These are phyloP conservation scores for Neonectria neomacrospora DNA, from an alignment of 2,329 filamentous ascomycete genomes.

Conservation along the genomic window DNA sequence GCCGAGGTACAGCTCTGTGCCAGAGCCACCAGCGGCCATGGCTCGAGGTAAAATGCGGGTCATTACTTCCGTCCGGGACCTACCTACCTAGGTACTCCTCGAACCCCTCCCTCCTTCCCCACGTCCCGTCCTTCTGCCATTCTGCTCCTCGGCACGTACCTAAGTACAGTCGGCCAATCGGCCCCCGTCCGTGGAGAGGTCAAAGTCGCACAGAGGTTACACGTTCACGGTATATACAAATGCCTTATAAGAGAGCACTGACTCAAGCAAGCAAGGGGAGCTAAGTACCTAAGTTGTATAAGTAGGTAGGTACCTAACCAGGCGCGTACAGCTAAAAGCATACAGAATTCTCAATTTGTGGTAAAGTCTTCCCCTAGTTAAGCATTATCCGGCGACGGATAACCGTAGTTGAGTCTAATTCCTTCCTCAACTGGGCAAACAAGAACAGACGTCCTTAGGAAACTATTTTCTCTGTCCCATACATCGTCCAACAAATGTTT, in stretches of 20 bases:
- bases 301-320: too few species aligned
- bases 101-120: constrained; percentile 26
- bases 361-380: constrained; percentile 17
- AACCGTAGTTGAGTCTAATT: constrained; percentile 54
- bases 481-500: constrained; percentile 25
- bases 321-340: not conserved
- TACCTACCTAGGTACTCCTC: too few species aligned
- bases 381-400: constrained; percentile 55
- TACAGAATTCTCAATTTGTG: constrained; percentile 28
- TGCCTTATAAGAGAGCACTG: too few species aligned
- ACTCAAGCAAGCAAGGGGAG: too few species aligned
- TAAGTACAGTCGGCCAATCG: constrained; percentile 10
- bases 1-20: constrained; percentile 40
- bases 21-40: constrained; percentile 16
- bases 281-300: too few species aligned
- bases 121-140: constrained; percentile 11
- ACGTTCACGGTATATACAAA: not conserved
- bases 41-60: constrained; percentile 29
- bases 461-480: constrained; percentile 36
- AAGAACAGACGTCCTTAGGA: constrained; percentile 29
- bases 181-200: not conserved
- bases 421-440: constrained; percentile 40
- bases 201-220: not conserved
- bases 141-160: constrained; percentile 27
- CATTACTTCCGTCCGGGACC: constrained; percentile 20